Conservation (phyloP, 768 basidiomycete genomes). For the Boletus rubropictus region DNA sequence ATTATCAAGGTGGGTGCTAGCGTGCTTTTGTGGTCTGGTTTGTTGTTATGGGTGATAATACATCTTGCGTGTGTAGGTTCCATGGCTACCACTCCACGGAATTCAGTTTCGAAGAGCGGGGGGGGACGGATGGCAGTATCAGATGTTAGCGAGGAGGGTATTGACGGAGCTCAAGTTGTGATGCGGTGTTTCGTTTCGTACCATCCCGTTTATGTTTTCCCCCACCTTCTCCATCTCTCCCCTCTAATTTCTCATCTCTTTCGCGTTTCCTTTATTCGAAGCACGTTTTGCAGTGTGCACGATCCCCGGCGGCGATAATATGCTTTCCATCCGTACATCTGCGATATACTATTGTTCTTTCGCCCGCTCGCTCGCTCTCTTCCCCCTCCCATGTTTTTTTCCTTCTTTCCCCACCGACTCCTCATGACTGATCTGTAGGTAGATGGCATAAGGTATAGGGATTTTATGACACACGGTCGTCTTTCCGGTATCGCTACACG, state of each 20-base stretch:
- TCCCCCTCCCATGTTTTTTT: neutral
- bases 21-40: neutral
- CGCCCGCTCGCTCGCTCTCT: neutral
- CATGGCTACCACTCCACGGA: constrained; percentile 88
- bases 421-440: constrained; percentile 1
- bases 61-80: constrained; percentile 51
- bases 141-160: constrained; percentile 87
- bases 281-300: constrained; percentile 4
- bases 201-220: neutral
- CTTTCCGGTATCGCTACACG: neutral
- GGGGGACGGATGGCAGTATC: constrained; percentile 96
- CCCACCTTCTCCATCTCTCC: neutral
- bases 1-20: constrained; percentile 79
- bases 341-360: constrained; percentile 17
- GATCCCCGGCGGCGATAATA: constrained; percentile 19
- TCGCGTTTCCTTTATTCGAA: neutral
- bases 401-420: neutral
- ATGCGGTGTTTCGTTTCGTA: constrained; percentile 14
- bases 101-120: constrained; percentile 89
- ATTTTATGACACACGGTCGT: neutral
- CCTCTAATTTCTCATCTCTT: neutral
- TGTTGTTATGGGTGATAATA: neutral
- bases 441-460: constrained; percentile 1
- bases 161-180: constrained; percentile 84
- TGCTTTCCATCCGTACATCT: constrained; percentile 16